phyloP scores from a whole-genome alignment of 148 eudicot genomes.

The Fagopyrum tataricum region DNA sequence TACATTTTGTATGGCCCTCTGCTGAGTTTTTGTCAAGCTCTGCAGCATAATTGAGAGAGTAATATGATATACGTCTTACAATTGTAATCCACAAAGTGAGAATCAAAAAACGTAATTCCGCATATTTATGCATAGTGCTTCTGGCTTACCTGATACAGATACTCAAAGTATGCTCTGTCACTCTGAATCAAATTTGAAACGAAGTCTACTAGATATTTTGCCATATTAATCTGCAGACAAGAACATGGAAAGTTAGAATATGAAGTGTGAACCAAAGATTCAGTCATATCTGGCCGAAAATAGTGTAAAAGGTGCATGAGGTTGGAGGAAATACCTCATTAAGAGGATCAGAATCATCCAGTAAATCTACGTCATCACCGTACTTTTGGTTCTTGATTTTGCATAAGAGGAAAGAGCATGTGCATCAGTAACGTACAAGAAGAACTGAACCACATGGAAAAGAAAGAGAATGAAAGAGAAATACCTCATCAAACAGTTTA shows the following conservation, averaged over 20 bases:
- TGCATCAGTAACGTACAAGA: not conserved
- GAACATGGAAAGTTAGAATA: not conserved
- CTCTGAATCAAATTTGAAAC: constrained; percentile 54
- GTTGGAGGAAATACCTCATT: constrained; percentile 46
- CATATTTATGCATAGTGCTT: not conserved
- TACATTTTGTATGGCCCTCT: constrained; percentile 48
- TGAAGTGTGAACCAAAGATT: constrained; percentile 1
- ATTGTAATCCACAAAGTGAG: not conserved
- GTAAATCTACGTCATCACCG: constrained; percentile 59
- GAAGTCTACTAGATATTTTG: constrained; percentile 63
- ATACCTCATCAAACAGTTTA: constrained; percentile 61
- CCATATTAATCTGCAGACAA: constrained; percentile 65
- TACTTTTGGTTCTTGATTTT: constrained; percentile 51
- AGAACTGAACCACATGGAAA: not conserved
- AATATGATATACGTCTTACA: not conserved
- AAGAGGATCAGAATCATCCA: constrained; percentile 66
- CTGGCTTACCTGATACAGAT: constrained; percentile 62
- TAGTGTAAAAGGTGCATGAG: not conserved
- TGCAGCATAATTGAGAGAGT: constrained; percentile 25
- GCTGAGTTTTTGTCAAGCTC: constrained; percentile 70
- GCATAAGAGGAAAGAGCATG: constrained; percentile 7
- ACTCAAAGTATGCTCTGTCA: constrained; percentile 51
- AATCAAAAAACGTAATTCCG: not conserved
- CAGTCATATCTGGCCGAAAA: not conserved
- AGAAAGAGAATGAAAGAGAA: constrained; percentile 1